Conservation (phyloP, 2,329 filamentous ascomycete genomes). For the Sphaerostilbella broomeana region DNA sequence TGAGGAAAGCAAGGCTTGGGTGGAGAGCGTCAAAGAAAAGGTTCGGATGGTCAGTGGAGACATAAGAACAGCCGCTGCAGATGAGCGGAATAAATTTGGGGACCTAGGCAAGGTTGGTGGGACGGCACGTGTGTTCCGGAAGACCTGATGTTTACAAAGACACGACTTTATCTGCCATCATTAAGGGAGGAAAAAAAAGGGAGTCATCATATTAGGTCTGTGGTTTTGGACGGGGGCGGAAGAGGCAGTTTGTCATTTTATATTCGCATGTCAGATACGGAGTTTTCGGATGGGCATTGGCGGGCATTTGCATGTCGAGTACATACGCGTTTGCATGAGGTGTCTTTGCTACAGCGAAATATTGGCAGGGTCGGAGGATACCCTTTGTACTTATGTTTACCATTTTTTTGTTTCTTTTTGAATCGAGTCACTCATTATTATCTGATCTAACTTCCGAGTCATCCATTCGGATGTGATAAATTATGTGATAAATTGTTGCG, state of each 20-base stretch:
- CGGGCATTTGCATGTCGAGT: slow-evolving; percentile 14
- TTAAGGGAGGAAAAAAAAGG: neutral
- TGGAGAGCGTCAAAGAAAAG: slow-evolving; percentile 75
- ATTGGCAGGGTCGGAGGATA: slow-evolving; percentile 24
- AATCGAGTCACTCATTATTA: slow-evolving; percentile 7
- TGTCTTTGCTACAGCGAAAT: slow-evolving; percentile 20
- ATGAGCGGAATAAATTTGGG: slow-evolving; percentile 46
- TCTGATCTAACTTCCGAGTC: too few species aligned
- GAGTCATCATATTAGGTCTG: neutral
- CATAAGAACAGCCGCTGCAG: slow-evolving; percentile 24
- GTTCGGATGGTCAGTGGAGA: slow-evolving; percentile 65
- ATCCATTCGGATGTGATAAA: too few species aligned
- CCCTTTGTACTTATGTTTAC: slow-evolving; percentile 21
- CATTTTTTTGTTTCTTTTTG: slow-evolving; percentile 3
- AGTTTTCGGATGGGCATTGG: slow-evolving; percentile 12
- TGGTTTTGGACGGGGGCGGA: slow-evolving; percentile 3
- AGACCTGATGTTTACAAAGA: slow-evolving; percentile 19
- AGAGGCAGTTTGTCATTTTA: slow-evolving; percentile 4
- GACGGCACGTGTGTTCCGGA: slow-evolving; percentile 65
- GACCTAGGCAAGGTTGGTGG: slow-evolving; percentile 66
- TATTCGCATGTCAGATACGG: slow-evolving; percentile 9
- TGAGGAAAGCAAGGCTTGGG: slow-evolving; percentile 70
- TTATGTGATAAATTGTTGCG: too few species aligned
- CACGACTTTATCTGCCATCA: neutral
- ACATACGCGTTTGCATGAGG: slow-evolving; percentile 13